Percentiles rank a stretch among this genome's conserved stretches.
Conservation (phyloP, 306 rosid species). For the Cucurbita pepo region DNA sequence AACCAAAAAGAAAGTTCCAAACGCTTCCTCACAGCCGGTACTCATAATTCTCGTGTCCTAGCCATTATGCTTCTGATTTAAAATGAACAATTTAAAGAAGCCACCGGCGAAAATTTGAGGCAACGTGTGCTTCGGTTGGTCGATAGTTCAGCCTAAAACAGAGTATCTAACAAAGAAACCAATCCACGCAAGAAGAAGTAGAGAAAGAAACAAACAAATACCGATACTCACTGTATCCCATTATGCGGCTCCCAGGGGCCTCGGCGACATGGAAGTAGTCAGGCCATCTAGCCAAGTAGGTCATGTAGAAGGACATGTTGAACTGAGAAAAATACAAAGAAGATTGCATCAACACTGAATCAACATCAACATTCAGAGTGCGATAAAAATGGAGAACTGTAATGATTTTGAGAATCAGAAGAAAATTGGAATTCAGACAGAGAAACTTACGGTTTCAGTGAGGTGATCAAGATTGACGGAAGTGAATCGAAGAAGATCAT, state of each 20-base stretch:
- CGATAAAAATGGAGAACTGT: not conserved
- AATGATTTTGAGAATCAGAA: not conserved
- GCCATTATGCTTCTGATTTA: not conserved
- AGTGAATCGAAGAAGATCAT: constrained; percentile 85
- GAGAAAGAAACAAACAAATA: not conserved
- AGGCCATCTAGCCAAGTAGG: constrained; percentile 95
- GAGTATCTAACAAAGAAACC: not conserved
- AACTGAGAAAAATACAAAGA: constrained; percentile 26
- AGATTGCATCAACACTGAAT: not conserved
- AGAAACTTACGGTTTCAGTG: constrained; percentile 61
- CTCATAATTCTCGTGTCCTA: not conserved
- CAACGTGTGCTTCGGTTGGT: not conserved
- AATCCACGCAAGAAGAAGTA: not conserved
- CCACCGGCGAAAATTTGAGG: not conserved
- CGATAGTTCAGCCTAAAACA: not conserved
- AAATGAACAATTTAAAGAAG: not conserved
- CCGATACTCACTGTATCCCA: constrained; percentile 79
- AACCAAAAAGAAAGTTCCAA: not conserved
- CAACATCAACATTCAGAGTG: not conserved
- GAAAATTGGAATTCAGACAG: not conserved
- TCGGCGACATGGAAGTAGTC: constrained; percentile 89
- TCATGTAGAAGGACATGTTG: constrained; percentile 97
- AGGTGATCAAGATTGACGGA: constrained; percentile 87
- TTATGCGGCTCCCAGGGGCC: constrained; percentile 65
- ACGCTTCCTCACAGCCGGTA: not conserved